phyloP scores from a whole-genome alignment of 1,284 basidiomycete genomes.

The Puccinia novopanici region DNA sequence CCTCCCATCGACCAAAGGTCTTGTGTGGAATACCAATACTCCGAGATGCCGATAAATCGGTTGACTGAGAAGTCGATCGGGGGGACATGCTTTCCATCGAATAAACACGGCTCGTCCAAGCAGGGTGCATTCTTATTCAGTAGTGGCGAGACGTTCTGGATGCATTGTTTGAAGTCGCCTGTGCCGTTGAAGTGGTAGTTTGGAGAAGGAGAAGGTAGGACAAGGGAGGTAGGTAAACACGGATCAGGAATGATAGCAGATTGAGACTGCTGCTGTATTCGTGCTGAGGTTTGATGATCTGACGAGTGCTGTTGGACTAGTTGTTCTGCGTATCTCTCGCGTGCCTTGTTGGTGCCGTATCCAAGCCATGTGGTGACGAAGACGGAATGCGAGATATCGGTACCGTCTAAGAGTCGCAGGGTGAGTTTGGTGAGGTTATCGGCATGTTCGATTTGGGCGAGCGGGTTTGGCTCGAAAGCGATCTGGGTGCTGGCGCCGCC shows the following conservation, averaged over 20 bases:
- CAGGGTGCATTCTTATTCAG: slow-evolving; percentile 85
- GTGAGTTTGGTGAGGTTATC: slow-evolving; percentile 77
- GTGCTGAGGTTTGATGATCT: slow-evolving; percentile 6
- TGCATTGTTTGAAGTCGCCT: slow-evolving; percentile 84
- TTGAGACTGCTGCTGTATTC: slow-evolving; percentile 16
- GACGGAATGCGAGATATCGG: slow-evolving; percentile 84
- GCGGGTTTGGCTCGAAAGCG: slow-evolving; percentile 80
- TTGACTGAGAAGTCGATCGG: slow-evolving; percentile 61
- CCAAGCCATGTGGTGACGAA: slow-evolving; percentile 99
- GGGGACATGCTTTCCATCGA: slow-evolving; percentile 90
- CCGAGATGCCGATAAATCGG: slow-evolving; percentile 86
- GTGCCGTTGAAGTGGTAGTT: slow-evolving; percentile 75
- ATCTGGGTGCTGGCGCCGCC: slow-evolving; percentile 98
- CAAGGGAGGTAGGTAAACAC: slow-evolving; percentile 79
- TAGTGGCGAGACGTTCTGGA: slow-evolving; percentile 72
- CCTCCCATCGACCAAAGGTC: slow-evolving; percentile 80
- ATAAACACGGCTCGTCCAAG: slow-evolving; percentile 82
- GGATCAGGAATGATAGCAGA: slow-evolving; percentile 69
- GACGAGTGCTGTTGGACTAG: slow-evolving; percentile 64
- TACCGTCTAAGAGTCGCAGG: slow-evolving; percentile 77
- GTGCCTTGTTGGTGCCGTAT: slow-evolving; percentile 93
- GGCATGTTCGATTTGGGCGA: slow-evolving; percentile 62
- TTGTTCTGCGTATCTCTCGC: slow-evolving; percentile 82
- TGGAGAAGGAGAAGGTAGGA: slow-evolving; percentile 64
- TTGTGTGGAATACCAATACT: slow-evolving; percentile 99